Evolutionary conservation across 805 yeast species (phyloP).

Genomic region (Kuraishia molischiana): DNA sequence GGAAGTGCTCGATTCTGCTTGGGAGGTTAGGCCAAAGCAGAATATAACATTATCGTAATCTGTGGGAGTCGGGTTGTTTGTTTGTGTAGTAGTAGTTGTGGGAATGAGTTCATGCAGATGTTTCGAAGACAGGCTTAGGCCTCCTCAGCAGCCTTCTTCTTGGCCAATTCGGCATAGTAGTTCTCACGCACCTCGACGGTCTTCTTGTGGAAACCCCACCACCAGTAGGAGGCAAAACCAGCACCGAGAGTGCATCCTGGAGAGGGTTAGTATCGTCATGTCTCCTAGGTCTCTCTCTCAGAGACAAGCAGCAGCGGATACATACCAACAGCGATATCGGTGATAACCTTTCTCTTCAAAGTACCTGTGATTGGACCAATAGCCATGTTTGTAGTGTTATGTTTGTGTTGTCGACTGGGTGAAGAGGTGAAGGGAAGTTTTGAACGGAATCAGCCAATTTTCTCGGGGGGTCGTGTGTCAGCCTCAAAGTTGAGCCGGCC

Average conservation of each 20-base stretch:
- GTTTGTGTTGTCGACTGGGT: not conserved
- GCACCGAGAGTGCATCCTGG: conserved; percentile 19
- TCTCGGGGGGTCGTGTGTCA: too few relatives aligned
- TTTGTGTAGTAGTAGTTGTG: too few relatives aligned
- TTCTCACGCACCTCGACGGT: conserved; percentile 69
- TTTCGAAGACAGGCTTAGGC: conserved; percentile 8
- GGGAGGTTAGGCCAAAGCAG: too few relatives aligned
- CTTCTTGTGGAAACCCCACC: conserved; percentile 78
- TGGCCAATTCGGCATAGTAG: conserved; percentile 72
- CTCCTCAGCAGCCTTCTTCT: conserved; percentile 57
- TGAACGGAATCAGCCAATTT: too few relatives aligned
- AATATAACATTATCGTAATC: too few relatives aligned
- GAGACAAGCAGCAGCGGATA: conserved; percentile 11
- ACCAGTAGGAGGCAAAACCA: conserved; percentile 64
- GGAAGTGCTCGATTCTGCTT: too few relatives aligned
- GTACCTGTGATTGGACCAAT: conserved; percentile 82
- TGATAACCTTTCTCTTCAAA: conserved; percentile 68
- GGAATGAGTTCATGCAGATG: too few relatives aligned
- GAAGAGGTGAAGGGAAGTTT: too few relatives aligned
- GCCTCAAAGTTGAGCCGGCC: too few relatives aligned
- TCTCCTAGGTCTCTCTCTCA: not conserved
- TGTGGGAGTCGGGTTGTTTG: too few relatives aligned
- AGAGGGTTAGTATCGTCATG: conserved; percentile 1
- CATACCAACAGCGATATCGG: conserved; percentile 70
- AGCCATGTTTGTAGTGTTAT: conserved; percentile 38